phyloP scores from a whole-genome alignment of 2,329 filamentous ascomycete genomes.

The Curvularia sp. region DNA sequence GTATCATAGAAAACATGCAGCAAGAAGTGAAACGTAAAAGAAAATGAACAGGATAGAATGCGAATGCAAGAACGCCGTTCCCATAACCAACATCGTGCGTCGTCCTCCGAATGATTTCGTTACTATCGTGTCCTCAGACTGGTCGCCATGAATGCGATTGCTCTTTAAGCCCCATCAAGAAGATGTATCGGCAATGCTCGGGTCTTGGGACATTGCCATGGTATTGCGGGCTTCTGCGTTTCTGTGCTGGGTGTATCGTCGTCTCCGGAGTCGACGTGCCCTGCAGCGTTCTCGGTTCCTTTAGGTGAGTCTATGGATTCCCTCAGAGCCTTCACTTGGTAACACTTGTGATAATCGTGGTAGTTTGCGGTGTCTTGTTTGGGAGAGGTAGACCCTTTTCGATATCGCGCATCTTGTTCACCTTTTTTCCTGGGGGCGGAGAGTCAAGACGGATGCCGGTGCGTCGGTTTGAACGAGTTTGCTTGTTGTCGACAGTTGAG shows the following conservation, averaged over 20 bases:
- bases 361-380: slow-evolving; percentile 36
- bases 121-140: slow-evolving; percentile 3
- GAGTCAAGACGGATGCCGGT: slow-evolving; percentile 48
- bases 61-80: background rate
- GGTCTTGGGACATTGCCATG: background rate
- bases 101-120: slow-evolving; percentile 7
- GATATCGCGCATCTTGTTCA: slow-evolving; percentile 36
- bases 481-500: slow-evolving; percentile 35
- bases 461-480: slow-evolving; percentile 45
- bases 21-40: background rate
- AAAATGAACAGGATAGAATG: background rate
- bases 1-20: slow-evolving; percentile 23
- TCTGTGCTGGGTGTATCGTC: background rate
- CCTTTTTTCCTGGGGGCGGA: slow-evolving; percentile 40
- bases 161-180: slow-evolving; percentile 9
- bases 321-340: slow-evolving; percentile 16
- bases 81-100: background rate
- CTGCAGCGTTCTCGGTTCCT: slow-evolving; percentile 3
- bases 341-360: slow-evolving; percentile 47
- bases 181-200: background rate
- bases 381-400: slow-evolving; percentile 45
- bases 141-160: background rate
- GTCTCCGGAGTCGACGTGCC: slow-evolving; percentile 7
- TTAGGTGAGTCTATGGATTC: background rate
- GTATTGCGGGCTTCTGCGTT: background rate